Conservation (phyloP, 139 green algal genomes). For the Astrephomene gubernaculifera region DNA sequence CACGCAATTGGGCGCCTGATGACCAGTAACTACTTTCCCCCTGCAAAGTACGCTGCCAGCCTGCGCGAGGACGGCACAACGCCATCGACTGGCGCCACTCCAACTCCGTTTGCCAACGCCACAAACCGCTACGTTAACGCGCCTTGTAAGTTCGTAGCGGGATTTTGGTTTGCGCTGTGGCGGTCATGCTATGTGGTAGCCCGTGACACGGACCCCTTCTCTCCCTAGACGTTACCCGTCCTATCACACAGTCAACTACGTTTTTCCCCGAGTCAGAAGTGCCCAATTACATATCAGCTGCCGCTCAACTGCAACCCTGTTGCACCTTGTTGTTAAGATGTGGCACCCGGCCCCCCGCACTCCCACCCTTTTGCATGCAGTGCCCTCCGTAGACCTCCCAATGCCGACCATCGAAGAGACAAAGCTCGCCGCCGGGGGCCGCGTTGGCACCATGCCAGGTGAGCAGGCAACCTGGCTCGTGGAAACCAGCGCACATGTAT, state of each 20-base stretch:
- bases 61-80: neutral
- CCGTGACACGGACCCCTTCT: too few relatives aligned
- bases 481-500: too few relatives aligned
- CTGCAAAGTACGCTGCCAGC: neutral
- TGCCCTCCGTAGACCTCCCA: neutral
- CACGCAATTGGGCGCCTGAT: neutral
- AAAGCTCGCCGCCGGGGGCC: neutral
- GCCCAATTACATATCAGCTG: too few relatives aligned
- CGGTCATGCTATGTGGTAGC: too few relatives aligned
- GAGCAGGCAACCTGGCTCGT: neutral
- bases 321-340: too few relatives aligned
- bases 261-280: too few relatives aligned
- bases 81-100: neutral
- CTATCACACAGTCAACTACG: too few relatives aligned
- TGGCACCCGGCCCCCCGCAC: too few relatives aligned
- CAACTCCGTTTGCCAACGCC: constrained; percentile 27
- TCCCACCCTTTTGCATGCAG: constrained; percentile 9
- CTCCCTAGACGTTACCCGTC: too few relatives aligned
- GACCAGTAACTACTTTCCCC: constrained; percentile 23
- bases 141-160: constrained; percentile 3
- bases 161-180: too few relatives aligned
- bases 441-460: constrained; percentile 14
- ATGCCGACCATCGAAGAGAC: neutral
- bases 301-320: too few relatives aligned
- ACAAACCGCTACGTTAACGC: constrained; percentile 27